Conservation (phyloP, 331 rosid species). For the Stylosanthes scabra region DNA sequence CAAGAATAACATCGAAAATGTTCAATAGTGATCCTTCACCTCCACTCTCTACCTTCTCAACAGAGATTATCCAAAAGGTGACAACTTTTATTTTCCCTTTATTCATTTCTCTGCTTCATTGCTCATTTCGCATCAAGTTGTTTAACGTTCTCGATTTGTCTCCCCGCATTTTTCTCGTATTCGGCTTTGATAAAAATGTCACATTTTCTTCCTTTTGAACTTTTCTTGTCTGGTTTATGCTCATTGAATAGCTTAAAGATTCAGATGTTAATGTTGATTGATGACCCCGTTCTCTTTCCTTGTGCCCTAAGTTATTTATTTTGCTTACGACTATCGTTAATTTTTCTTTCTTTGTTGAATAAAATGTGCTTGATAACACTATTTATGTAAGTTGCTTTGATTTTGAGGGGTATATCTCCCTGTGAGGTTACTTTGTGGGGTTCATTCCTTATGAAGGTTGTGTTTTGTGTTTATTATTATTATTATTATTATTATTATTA, state of each 20-base stretch:
- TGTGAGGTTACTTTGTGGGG: background rate
- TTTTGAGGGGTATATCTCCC: slow-evolving; percentile 10
- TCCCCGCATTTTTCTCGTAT: background rate
- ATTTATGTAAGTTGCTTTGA: background rate
- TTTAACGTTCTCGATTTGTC: background rate
- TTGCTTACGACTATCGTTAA: background rate
- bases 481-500: too few species aligned
- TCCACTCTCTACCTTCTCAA: slow-evolving; percentile 35
- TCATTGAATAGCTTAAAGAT: slow-evolving; percentile 1
- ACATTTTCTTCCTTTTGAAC: slow-evolving; percentile 10
- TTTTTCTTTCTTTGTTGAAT: background rate
- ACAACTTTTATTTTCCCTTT: background rate
- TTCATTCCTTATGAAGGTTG: background rate
- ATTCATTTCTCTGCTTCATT: slow-evolving; percentile 26
- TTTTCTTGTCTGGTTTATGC: background rate
- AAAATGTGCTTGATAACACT: background rate
- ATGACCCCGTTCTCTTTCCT: slow-evolving; percentile 37
- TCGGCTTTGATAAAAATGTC: slow-evolving; percentile 25
- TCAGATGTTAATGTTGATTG: background rate
- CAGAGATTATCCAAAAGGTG: slow-evolving; percentile 66
- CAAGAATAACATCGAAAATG: slow-evolving; percentile 41
- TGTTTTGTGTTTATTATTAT: background rate
- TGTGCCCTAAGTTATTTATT: slow-evolving; percentile 49
- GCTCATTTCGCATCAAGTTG: background rate
- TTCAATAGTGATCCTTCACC: slow-evolving; percentile 49